These are phyloP conservation scores for Entomortierella lignicola DNA, from an alignment of 192 early-diverging fungal species.

Conservation along the genomic window DNA sequence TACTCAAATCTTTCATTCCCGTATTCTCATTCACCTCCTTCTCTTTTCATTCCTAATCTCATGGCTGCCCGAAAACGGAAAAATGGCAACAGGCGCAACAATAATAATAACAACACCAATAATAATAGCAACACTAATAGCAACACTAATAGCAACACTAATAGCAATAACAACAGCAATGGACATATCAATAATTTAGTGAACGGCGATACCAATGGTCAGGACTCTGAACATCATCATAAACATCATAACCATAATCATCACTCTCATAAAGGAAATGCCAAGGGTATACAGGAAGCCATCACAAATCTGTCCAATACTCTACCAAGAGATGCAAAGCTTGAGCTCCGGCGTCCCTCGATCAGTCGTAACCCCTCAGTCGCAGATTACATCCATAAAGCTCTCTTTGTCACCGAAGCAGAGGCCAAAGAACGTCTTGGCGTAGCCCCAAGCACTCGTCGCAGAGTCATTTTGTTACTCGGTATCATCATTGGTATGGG, in stretches of 20 bases:
- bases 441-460: constrained; percentile 32
- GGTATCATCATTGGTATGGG: constrained; percentile 70
- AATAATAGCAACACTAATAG: neutral
- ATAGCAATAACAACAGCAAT: neutral
- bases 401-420: constrained; percentile 28
- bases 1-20: too few species aligned
- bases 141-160: constrained; percentile 1
- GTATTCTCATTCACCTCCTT: too few species aligned
- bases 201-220: neutral
- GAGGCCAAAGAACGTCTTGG: constrained; percentile 15
- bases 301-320: constrained; percentile 24
- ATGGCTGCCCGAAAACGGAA: constrained; percentile 28
- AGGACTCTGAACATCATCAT: neutral
- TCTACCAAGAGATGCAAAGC: constrained; percentile 13
- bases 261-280: neutral
- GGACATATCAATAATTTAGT: neutral
- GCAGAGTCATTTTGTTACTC: constrained; percentile 60
- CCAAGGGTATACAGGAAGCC: constrained; percentile 19
- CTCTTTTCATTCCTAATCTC: neutral
- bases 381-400: constrained; percentile 33
- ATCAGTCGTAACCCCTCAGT: constrained; percentile 48
- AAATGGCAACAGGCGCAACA: neutral
- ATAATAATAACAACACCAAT: neutral
- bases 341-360: constrained; percentile 32
- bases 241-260: too few species aligned